A percentile compares a stretch with the other conserved stretches of the same genome.
phyloP scores from a whole-genome alignment of 805 yeast genomes.

The Diddensiella santjacobensis region DNA sequence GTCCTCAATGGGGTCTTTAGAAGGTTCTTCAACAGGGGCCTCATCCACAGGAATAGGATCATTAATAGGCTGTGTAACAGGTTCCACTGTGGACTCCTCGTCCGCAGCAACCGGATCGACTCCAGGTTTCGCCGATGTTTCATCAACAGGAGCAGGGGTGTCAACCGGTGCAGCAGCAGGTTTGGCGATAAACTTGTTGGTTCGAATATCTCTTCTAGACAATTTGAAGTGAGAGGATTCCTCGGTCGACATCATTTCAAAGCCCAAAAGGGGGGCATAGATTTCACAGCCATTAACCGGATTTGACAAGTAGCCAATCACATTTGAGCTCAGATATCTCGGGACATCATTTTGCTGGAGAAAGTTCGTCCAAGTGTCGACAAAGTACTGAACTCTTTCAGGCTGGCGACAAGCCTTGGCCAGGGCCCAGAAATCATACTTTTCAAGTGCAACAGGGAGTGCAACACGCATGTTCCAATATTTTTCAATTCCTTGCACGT shows the following conservation, averaged over 20 bases:
- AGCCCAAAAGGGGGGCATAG: neutral
- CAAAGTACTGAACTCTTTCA: constrained; percentile 10
- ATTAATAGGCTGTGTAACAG: no score
- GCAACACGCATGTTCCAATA: constrained; percentile 45
- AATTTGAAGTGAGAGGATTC: no score
- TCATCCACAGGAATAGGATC: no score
- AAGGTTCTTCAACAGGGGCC: neutral
- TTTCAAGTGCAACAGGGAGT: constrained; percentile 12
- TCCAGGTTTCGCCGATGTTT: no score
- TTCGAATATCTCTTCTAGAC: no score
- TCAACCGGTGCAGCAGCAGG: no score
- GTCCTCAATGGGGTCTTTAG: neutral
- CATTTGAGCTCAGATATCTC: neutral
- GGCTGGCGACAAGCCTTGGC: constrained; percentile 23
- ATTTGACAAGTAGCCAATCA: neutral
- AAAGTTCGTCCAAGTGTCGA: constrained; percentile 8
- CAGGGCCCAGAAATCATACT: constrained; percentile 21
- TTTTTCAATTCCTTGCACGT: constrained; percentile 49
- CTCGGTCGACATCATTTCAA: neutral
- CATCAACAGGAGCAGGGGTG: no score
- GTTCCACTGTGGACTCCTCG: no score
- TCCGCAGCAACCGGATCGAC: no score
- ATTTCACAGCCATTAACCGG: neutral
- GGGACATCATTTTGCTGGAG: neutral
- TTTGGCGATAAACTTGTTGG: no score